A percentile compares a stretch with the other conserved stretches of the same genome.
phyloP scores from a whole-genome alignment of 306 rosid species.

The Castanospermum australe region DNA sequence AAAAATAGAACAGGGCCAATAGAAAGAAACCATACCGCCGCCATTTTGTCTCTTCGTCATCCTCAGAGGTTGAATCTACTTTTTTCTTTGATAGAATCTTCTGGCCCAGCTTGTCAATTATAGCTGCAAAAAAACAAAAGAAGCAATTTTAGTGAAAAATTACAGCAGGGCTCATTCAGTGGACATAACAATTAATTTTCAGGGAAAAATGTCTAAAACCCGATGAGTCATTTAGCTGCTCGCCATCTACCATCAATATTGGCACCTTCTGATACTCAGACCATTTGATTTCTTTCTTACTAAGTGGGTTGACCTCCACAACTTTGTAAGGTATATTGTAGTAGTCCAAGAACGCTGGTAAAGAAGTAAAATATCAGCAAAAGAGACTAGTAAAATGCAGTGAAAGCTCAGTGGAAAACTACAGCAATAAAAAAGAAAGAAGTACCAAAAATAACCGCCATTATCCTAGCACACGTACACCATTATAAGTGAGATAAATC shows the following conservation, averaged over 20 bases:
- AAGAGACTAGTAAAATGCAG: slow-evolving; percentile 16
- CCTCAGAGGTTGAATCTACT: slow-evolving; percentile 39
- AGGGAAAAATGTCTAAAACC: slow-evolving; percentile 42
- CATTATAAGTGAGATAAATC: background rate
- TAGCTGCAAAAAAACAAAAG: slow-evolving; percentile 50
- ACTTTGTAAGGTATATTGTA: slow-evolving; percentile 82
- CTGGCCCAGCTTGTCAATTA: slow-evolving; percentile 63
- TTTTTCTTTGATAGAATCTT: slow-evolving; percentile 50
- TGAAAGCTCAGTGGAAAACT: slow-evolving; percentile 8
- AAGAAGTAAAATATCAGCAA: slow-evolving; percentile 24
- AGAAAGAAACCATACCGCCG: slow-evolving; percentile 56
- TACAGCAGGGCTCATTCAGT: background rate
- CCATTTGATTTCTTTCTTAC: slow-evolving; percentile 97
- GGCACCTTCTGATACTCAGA: slow-evolving; percentile 97
- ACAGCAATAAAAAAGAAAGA: background rate
- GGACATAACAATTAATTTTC: background rate
- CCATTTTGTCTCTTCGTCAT: slow-evolving; percentile 91
- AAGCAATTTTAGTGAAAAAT: background rate
- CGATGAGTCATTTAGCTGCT: slow-evolving; percentile 93
- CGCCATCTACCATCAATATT: slow-evolving; percentile 86
- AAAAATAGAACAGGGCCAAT: background rate
- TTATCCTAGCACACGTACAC: background rate
- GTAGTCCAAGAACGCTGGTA: slow-evolving; percentile 91
- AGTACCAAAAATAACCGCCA: background rate
- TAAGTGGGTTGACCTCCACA: slow-evolving; percentile 93